phyloP scores from a whole-genome alignment of 1,139 yeast species.

The Diutina mesorugosa region DNA sequence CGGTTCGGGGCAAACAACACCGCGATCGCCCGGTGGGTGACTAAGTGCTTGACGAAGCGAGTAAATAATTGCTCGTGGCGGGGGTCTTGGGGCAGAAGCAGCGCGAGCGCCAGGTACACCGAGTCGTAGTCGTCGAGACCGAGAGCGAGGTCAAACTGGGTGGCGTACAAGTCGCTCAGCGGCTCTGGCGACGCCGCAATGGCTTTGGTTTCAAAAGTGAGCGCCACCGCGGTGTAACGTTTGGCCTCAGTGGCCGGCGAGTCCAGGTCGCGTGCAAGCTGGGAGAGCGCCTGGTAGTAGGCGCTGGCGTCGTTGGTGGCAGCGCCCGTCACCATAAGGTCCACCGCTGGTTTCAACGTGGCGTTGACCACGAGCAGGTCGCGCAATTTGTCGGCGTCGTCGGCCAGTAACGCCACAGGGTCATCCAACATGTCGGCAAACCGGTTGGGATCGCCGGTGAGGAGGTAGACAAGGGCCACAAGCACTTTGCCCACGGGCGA shows the following conservation, averaged over 20 bases:
- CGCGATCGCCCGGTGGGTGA: slow-evolving; percentile 8
- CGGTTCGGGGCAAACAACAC: slow-evolving; percentile 9
- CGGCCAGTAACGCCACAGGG: neutral
- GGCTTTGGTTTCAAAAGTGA: neutral
- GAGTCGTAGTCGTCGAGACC: neutral
- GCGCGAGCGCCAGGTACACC: neutral
- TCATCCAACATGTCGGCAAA: neutral
- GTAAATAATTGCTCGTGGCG: neutral
- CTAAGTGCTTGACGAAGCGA: slow-evolving; percentile 5
- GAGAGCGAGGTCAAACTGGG: neutral
- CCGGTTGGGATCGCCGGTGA: neutral
- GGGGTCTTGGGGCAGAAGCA: neutral
- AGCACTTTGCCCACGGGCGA: neutral
- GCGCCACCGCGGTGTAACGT: neutral
- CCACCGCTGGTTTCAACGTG: neutral
- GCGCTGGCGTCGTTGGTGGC: neutral
- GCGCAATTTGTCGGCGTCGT: neutral
- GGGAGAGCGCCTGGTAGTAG: neutral
- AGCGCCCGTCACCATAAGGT: neutral
- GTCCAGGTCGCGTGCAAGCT: neutral
- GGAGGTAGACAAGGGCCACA: neutral
- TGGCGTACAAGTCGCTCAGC: neutral
- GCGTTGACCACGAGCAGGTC: neutral
- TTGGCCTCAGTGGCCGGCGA: neutral
- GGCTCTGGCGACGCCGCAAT: neutral